Base-by-base conservation (phyloP, 2,329 filamentous ascomycete species). In the Arachnopeziza araneosa region DNA sequence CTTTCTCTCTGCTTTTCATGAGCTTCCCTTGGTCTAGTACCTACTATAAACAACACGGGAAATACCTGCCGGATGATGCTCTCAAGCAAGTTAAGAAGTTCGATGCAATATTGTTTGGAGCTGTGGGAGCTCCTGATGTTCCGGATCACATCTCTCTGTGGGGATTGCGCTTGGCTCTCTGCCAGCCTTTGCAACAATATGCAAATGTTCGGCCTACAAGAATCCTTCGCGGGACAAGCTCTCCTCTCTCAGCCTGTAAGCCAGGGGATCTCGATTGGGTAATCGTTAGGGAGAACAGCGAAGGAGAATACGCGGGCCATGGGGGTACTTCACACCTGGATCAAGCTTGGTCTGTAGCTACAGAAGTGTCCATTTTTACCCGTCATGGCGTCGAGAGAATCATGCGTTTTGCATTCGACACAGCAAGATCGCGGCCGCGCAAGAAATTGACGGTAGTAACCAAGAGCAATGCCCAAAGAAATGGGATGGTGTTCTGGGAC, bases 401-500 rank as follows among this genome's bases (percentile, higher is more conserved):
- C 44, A 81, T 88, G 69, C 78, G 83, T 1, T 87, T 87, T 64
- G 85, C 84, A 0, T 88, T 86, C 65, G 80, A 85, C 51, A 71
- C 80, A 75, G 22, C 85, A 79, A 1, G 68, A 57, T 56, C 60
- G 57, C 74, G 85, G n/a, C 79, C 81, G 0, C 77, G 78, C 60
- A 86, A 85, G 73, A 74, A 79, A 22, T 69, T 88, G 24, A 87
- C 83, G 0, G 78, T 87, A 1, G 85, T 88, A 21, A 86, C 83
- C 1, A 88, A 88, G 74, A 84, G 80, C 58, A 88, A 88, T 69
- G 84, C 84, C 0, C 83, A 87, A 72, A 75, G 85, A 1, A 85
- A 87, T 65, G 85, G 84, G 0, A 85, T 88, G 83, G 85, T 88
- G 0, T 78, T 88, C 64, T 87, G 85, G 85, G 85, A 88, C 67